A percentile compares a stretch with the other conserved stretches of the same genome.
phyloP scores from a whole-genome alignment of 176 grass and related monocot species.

The Aegilops longissima region DNA sequence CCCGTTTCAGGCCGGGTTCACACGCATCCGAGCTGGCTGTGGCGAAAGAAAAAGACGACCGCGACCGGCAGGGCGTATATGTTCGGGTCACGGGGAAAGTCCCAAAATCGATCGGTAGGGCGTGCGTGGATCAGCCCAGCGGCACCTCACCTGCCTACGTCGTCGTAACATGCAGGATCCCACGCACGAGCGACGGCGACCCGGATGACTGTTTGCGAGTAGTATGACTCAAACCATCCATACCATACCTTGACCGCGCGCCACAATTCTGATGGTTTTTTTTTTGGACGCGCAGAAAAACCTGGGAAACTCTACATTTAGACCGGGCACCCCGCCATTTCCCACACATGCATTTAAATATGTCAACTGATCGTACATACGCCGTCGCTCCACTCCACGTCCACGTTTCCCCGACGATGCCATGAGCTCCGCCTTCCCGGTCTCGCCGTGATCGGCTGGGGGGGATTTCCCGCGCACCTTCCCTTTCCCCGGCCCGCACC shows the following conservation, averaged over 20 bases:
- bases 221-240: too few species aligned
- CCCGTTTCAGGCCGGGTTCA: background rate
- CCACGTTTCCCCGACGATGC: background rate
- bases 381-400: background rate
- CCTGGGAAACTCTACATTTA: background rate
- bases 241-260: background rate
- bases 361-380: background rate
- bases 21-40: background rate
- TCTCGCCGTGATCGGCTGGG: background rate
- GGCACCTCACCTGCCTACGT: background rate
- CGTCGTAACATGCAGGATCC: background rate
- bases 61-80: too few species aligned
- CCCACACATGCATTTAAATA: background rate
- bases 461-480: conserved; percentile 22
- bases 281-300: background rate
- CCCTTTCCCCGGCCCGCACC: background rate
- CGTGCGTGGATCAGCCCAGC: background rate
- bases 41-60: background rate
- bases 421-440: background rate
- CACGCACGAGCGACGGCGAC: conserved; percentile 28
- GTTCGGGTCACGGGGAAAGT: background rate
- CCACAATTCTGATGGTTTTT: background rate
- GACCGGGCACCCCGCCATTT: background rate
- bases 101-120: background rate
- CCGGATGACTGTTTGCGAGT: background rate